Base-by-base conservation (phyloP, 371 early-diverging fungal genomes). In the Mortierella sp. region DNA sequence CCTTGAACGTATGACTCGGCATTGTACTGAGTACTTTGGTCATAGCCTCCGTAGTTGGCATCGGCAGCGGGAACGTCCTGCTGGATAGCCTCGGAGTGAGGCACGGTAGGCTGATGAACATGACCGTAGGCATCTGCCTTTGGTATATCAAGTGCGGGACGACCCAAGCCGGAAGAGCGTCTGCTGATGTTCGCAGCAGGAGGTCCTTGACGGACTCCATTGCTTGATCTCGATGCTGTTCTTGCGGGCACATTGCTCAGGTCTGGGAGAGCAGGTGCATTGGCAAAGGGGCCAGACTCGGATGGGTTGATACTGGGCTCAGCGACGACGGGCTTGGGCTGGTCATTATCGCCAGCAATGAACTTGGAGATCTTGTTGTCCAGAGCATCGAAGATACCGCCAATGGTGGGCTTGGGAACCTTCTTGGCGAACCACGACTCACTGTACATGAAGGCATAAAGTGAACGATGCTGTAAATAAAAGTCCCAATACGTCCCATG, bases 351-450 rank as follows among this genome's bases (percentile, higher is more conserved):
- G 8, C 90, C 90, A 49, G 86, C 85, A 32, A 90, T 86, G 68
- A 94, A 86, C 55, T 88, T 90, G 57, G 89, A 90, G 48, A 93
- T 83, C 19, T 89, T 88, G 41, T 87, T 87, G 62, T 92, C 93
- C 28, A 92, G 68, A 4, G 89, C 84, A 26, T 85, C 89, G 86
- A 87, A 89, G 0, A 92, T 72, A 9, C 88, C 86, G 49, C 89
- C 89, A 17, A 89, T 72, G 19, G 87, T 82, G 21, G 86, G 86
- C 72, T 89, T 87, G 42, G 87, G 70, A 15, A 90, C 75, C 60
- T 86, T 89, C 55, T 83, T 87, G 69, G 84, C 80, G 50, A 85
- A 78, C 86, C 86, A 87, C 7, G 85, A 82, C 47, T 64, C 71
- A 21, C 71, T 71, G n/a, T n/a, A n/a, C n/a, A n/a, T n/a, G n/a